These are phyloP conservation scores for Lentinula boryana DNA, from an alignment of 768 basidiomycete genomes.

Conservation along the genomic window DNA sequence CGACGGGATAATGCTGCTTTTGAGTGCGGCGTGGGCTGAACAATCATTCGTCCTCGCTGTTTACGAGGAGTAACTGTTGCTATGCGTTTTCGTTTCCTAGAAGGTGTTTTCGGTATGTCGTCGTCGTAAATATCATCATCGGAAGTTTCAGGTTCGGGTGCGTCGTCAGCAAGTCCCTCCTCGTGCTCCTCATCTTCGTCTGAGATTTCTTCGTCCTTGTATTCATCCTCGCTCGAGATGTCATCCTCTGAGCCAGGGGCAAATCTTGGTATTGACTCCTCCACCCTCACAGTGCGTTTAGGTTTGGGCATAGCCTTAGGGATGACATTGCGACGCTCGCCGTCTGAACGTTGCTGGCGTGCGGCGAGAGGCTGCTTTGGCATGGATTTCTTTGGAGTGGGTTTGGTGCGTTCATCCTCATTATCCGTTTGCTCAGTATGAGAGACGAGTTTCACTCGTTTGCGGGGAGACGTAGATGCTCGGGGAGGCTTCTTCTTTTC, in stretches of 20 bases:
- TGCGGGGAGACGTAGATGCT: background rate
- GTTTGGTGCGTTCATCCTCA: background rate
- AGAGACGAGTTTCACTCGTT: background rate
- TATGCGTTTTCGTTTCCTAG: constrained; percentile 43
- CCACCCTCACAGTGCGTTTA: background rate
- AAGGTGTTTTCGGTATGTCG: constrained; percentile 40
- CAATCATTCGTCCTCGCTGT: constrained; percentile 32
- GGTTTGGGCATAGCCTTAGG: background rate
- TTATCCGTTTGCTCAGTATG: background rate
- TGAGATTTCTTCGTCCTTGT: constrained; percentile 22
- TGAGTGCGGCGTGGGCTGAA: constrained; percentile 70
- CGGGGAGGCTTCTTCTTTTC: background rate
- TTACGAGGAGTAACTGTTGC: constrained; percentile 25
- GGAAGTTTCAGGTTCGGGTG: constrained; percentile 1
- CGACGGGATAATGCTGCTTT: constrained; percentile 58
- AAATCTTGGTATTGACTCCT: constrained; percentile 6
- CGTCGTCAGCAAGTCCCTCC: constrained; percentile 11
- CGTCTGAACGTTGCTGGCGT: background rate
- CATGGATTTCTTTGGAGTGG: background rate
- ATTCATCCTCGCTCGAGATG: constrained; percentile 21
- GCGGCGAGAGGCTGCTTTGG: background rate
- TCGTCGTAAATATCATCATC: constrained; percentile 25
- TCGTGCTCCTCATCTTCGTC: constrained; percentile 19
- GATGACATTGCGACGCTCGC: background rate
- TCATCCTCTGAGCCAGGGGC: constrained; percentile 20